These are phyloP conservation scores for Vitis hybrid DNA, from an alignment of 177 flowering plant species.

Conservation along the genomic window DNA sequence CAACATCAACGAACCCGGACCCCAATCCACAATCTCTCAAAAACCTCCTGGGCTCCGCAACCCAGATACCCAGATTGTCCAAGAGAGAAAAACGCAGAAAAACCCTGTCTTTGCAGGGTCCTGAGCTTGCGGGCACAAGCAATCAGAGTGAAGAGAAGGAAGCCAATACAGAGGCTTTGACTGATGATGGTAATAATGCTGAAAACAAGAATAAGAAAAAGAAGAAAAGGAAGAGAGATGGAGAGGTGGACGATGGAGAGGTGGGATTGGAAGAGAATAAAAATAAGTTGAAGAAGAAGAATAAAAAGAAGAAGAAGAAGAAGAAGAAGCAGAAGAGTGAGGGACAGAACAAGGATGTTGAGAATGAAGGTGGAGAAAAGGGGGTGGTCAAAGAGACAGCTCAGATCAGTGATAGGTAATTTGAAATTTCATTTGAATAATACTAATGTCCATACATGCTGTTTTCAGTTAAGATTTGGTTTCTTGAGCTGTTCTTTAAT, in stretches of 20 bases:
- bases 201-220: conserved; percentile 12
- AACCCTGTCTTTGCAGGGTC: conserved; percentile 12
- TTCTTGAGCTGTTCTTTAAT: no score
- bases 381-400: conserved; percentile 12
- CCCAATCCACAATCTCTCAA: conserved; percentile 32
- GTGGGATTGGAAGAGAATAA: conserved; percentile 1
- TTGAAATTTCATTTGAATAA: no score
- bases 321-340: conserved; percentile 8
- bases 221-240: conserved; percentile 19
- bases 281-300: conserved; percentile 6
- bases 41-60: conserved; percentile 34
- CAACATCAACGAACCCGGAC: conserved; percentile 6
- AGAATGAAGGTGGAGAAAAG: conserved; percentile 19
- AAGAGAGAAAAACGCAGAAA: conserved; percentile 68
- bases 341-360: conserved; percentile 21
- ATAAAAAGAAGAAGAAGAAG: background rate
- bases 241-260: conserved; percentile 8
- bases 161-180: conserved; percentile 2
- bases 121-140: background rate
- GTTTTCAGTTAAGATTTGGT: no score
- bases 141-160: conserved; percentile 2
- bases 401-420: conserved; percentile 39
- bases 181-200: background rate
- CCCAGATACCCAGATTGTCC: conserved; percentile 53
- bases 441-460: no score